Evolutionary conservation across 345 rosid genomes (phyloP).

Genomic region (Bretschneidera sinensis): DNA sequence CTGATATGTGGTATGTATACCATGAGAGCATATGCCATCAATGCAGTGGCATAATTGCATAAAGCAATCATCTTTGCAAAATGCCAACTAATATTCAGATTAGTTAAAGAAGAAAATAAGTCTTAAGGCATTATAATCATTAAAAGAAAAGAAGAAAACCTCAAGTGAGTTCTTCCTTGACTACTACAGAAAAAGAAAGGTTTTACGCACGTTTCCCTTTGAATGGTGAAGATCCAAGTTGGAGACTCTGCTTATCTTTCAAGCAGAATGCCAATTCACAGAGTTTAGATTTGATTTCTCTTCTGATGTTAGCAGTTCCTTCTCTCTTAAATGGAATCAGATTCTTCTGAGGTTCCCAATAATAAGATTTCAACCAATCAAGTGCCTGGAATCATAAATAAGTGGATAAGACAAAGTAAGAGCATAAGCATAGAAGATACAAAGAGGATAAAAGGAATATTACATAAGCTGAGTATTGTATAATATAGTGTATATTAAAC

Average conservation of each 20-base stretch:
- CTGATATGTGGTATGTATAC: background rate
- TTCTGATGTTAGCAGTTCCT: conserved; percentile 40
- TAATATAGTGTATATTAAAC: too few species aligned
- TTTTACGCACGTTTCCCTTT: conserved; percentile 43
- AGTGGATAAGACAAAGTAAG: background rate
- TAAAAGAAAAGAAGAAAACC: conserved; percentile 5
- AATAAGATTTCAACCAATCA: conserved; percentile 73
- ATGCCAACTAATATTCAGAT: background rate
- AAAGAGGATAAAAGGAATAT: background rate
- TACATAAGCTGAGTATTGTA: background rate
- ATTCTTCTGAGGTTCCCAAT: conserved; percentile 76
- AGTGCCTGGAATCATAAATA: conserved; percentile 56
- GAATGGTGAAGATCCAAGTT: conserved; percentile 29
- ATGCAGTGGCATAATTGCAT: background rate
- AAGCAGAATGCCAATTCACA: conserved; percentile 46
- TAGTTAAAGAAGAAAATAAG: background rate
- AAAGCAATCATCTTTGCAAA: background rate
- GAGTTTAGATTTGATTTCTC: conserved; percentile 64
- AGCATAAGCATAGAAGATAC: conserved; percentile 1
- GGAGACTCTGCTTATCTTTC: conserved; percentile 35
- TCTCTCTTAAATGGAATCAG: conserved; percentile 52
- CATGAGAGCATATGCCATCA: background rate
- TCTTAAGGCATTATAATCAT: background rate
- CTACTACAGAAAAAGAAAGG: conserved; percentile 4
- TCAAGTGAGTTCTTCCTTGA: background rate